Base-by-base conservation (phyloP, 2,329 filamentous ascomycete genomes). In the Calonectria montana region DNA sequence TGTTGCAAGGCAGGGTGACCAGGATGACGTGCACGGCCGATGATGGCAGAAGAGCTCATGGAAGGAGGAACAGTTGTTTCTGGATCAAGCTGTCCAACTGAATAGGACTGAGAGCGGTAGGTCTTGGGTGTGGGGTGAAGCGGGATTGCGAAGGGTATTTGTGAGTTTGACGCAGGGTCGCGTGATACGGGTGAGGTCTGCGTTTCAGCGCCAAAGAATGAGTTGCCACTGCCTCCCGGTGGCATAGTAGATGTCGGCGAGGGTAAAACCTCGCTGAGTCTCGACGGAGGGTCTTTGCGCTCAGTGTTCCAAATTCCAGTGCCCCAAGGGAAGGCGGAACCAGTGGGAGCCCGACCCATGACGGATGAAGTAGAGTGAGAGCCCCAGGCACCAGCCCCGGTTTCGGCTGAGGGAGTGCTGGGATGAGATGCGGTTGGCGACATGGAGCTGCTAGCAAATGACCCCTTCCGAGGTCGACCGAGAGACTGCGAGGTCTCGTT, bases 61-160 rank as follows among this genome's bases (percentile, higher is more conserved):
- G 83, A 78, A 29, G 85, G 76, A 4, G 83, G 79, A 16, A 84
- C 78, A 3, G 84, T 79, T 1, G 84, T 84, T 70, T 96, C 94
- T 1, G 92, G 89, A 65, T 98, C 95, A 72, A 95, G 87, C 81
- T 98, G 96, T 5, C 96, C 96, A 59, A 97, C 96, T 0, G 96
- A 98, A 83, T 98, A 98, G 5, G 97, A 98, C 83, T 98, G 95
- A 7, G 97, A 99, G 50, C 97, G 92, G 78, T 97, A 97, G 1
- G 94, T 95, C 83, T 98, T 98, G 2, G 94, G 94, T 0, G 94
- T 97, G 1, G 96, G 95, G 74, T 97, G 94, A 23, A 97, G 87
- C 4, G 95, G 95, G 76, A 97, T 97, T 8, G 94, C 90, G 79
- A 97, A 97, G 1, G 95, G 94, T 66, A 97, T 94, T 74, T 96